Conservation (phyloP, 2,329 filamentous ascomycete species). For the Scopulariopsis brevicaulis region DNA sequence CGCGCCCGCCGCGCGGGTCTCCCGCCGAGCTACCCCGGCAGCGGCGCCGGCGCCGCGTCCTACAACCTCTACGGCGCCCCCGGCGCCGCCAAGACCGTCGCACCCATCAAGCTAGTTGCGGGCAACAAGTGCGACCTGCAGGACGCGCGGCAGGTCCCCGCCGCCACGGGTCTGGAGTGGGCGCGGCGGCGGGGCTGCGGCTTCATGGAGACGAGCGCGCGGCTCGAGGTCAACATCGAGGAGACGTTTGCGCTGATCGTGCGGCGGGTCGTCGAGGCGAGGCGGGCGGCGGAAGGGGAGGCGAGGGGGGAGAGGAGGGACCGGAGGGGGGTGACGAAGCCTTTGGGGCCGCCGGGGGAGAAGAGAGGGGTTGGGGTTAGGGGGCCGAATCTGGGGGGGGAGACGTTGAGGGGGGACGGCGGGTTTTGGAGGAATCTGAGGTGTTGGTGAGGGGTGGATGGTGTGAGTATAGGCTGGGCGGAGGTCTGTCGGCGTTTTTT, state of each 20-base stretch:
- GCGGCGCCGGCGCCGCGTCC: conserved; percentile 6
- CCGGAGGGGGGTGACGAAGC: conserved; percentile 44
- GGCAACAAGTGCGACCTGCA: conserved; percentile 82
- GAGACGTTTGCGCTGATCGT: conserved; percentile 72
- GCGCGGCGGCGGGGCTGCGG: conserved; percentile 61
- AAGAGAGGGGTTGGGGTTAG: conserved; percentile 32
- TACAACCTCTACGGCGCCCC: conserved; percentile 16
- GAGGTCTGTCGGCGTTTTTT: too few species aligned
- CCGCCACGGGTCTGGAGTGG: conserved; percentile 65
- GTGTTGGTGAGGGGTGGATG: background rate
- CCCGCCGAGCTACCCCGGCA: conserved; percentile 11
- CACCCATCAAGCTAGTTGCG: conserved; percentile 72
- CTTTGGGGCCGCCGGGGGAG: conserved; percentile 36
- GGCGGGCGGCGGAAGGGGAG: conserved; percentile 36
- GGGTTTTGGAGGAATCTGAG: conserved; percentile 3
- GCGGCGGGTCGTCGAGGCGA: conserved; percentile 47
- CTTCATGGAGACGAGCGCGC: conserved; percentile 82
- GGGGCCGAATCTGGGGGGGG: conserved; percentile 29
- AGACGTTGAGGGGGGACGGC: conserved; percentile 23
- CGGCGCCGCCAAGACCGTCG: conserved; percentile 36
- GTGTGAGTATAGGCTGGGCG: too few species aligned
- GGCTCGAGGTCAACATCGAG: conserved; percentile 79
- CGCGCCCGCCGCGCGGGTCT: conserved; percentile 33
- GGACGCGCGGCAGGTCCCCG: conserved; percentile 55
- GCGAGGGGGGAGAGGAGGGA: conserved; percentile 28